Conservation (phyloP, 73 alveolate species). For the Tetrahymena elliotti region DNA sequence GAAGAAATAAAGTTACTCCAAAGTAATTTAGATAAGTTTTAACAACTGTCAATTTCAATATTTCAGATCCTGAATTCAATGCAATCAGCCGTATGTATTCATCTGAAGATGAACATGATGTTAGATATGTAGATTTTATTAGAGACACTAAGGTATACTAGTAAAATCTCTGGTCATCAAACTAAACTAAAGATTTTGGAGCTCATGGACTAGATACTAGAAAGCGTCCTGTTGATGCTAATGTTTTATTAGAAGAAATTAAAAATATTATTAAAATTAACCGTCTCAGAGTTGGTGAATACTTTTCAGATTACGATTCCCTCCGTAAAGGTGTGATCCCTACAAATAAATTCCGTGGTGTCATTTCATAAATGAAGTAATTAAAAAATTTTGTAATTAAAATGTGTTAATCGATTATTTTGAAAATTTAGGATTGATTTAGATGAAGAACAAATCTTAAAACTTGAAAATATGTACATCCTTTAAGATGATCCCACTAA, state of each 20-base stretch:
- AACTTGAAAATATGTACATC: slow-evolving; percentile 62
- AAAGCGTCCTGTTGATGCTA: neutral
- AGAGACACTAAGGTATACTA: slow-evolving; percentile 57
- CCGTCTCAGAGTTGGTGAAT: slow-evolving; percentile 88
- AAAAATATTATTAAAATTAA: slow-evolving; percentile 78
- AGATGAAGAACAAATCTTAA: slow-evolving; percentile 64
- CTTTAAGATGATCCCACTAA: slow-evolving; percentile 60
- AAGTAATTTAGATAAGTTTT: slow-evolving; percentile 76
- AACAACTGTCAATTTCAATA: slow-evolving; percentile 57
- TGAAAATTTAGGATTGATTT: slow-evolving; percentile 38
- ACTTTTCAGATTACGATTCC: slow-evolving; percentile 82
- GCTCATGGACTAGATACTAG: neutral
- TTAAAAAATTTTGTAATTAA: neutral
- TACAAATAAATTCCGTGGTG: slow-evolving; percentile 79
- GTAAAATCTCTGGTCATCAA: slow-evolving; percentile 32
- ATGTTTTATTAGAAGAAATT: slow-evolving; percentile 58
- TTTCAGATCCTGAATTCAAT: slow-evolving; percentile 67
- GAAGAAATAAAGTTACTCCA: slow-evolving; percentile 73
- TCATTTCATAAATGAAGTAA: slow-evolving; percentile 56
- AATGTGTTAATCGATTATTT: slow-evolving; percentile 24
- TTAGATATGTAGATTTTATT: slow-evolving; percentile 71
- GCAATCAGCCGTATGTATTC: slow-evolving; percentile 73
- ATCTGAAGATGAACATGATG: slow-evolving; percentile 63
- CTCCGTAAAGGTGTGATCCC: slow-evolving; percentile 87
- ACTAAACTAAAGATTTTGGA: slow-evolving; percentile 49